Evolutionary conservation across 441 rosid genomes (phyloP), one percentile per base, ranked within the genome.

Genomic region (Populus hybrid): DNA sequence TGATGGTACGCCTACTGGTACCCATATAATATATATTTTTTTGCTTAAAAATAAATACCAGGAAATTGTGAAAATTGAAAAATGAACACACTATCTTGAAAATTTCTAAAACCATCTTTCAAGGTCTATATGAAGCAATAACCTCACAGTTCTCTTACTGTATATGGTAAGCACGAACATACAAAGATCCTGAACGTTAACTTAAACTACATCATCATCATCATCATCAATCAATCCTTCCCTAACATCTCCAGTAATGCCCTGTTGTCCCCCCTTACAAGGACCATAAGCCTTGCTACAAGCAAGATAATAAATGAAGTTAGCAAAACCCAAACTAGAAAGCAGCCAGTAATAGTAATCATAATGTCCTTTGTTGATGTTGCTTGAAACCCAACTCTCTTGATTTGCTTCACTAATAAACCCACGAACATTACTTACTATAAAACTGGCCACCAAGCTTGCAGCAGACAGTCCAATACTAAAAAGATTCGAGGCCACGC

Each of bases 201-300:
- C 32, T 30, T 30, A 30, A 30, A 30, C n/a, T 53, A 16, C 9
- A 2, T 0, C 18, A 53, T 5, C 24, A n/a, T n/a, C 61, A 16
- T 53, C n/a, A 16, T 50, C 59, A 50, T 53, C 21, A 53, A 3
- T 18, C 61, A 18, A 53, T 18, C 21, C 61, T 53, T 16, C 61
- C 8, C 61, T 16, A 53, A 5, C 9, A 53, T 53, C 61, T 1
- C n/a, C 21, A 0, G 61, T 6, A 53, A 53, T 53, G 61, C 38
- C 65, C 5, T n/a, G 7, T 28, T 72, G 69, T 16, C 5, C 73
- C 19, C 35, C 61, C 61, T 53, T 74, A 14, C 78, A 78, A 75
- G 82, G 76, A 19, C 84, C 86, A 74, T 84, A 84, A 71, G 73
- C 64, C 72, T 40, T 70, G 75, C 79, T 65, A 69, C 84, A 81